These are phyloP conservation scores for Pseudogymnoascus sp. DNA, from an alignment of 2,329 filamentous ascomycete species.

Conservation along the genomic window DNA sequence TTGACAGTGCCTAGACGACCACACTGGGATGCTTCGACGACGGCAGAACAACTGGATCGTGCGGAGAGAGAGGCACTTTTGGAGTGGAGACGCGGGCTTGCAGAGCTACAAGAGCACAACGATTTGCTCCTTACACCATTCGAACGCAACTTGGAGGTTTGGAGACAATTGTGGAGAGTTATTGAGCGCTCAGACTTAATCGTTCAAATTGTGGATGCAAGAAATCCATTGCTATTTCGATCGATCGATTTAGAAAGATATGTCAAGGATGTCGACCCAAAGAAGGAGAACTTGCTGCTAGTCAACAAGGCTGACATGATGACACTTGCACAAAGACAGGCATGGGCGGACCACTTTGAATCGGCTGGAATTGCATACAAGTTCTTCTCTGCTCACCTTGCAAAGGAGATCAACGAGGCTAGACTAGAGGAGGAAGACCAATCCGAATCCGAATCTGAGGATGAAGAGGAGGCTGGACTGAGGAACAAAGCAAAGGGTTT, in stretches of 20 bases:
- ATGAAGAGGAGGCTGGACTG: constrained; percentile 35
- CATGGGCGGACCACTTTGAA: constrained; percentile 84
- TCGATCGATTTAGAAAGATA: constrained; percentile 91
- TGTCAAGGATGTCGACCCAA: constrained; percentile 83
- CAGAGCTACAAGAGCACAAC: constrained; percentile 87
- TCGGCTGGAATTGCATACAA: constrained; percentile 77
- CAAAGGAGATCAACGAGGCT: constrained; percentile 81
- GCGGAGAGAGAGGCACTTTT: constrained; percentile 76
- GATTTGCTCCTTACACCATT: constrained; percentile 97
- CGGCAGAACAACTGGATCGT: constrained; percentile 71
- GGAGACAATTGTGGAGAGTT: constrained; percentile 95
- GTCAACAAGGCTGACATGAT: constrained; percentile 99
- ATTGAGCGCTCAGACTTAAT: constrained; percentile 94
- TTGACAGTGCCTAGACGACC: constrained; percentile 88
- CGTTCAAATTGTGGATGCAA: constrained; percentile 96
- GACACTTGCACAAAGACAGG: constrained; percentile 72
- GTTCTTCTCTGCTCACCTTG: constrained; percentile 92
- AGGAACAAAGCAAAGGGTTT: constrained; percentile 35
- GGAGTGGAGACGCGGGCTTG: constrained; percentile 82
- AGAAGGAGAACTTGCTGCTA: constrained; percentile 84
- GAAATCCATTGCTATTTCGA: constrained; percentile 89
- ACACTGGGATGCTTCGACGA: constrained; percentile 80
- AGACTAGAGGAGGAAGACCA: constrained; percentile 45
- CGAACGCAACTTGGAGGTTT: constrained; percentile 94
- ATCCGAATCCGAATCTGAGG: constrained; percentile 32